Conservation (phyloP, 2,329 filamentous ascomycete species). For the Aureobasidium sp. region DNA sequence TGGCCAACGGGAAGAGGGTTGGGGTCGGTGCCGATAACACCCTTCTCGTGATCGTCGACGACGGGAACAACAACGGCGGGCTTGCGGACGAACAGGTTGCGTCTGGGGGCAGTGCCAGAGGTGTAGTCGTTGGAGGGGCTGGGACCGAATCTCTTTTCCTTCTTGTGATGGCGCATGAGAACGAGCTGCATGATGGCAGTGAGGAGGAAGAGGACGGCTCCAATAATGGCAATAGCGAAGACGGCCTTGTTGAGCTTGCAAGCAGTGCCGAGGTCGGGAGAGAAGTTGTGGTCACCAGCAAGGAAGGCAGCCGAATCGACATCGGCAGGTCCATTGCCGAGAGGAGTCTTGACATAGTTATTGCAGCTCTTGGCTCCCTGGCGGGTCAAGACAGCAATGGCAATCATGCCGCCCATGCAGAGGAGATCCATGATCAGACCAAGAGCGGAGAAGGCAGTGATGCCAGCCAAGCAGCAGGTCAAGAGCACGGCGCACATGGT, state of each 20-base stretch:
- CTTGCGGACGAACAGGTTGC: conserved; percentile 34
- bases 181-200: conserved; percentile 61
- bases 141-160: conserved; percentile 63
- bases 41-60: conserved; percentile 37
- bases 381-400: conserved; percentile 67
- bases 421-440: conserved; percentile 67
- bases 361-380: conserved; percentile 59
- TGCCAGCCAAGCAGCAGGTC: conserved; percentile 70
- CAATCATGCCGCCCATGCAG: conserved; percentile 71
- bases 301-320: conserved; percentile 29
- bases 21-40: conserved; percentile 22
- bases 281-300: conserved; percentile 33
- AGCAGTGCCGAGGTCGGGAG: conserved; percentile 45
- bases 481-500: conserved; percentile 61
- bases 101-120: conserved; percentile 43
- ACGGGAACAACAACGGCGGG: conserved; percentile 18
- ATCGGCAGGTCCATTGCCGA: conserved; percentile 53
- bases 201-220: conserved; percentile 65
- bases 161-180: conserved; percentile 62
- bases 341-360: conserved; percentile 54
- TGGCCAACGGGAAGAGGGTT: conserved; percentile 22
- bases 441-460: conserved; percentile 61
- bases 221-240: conserved; percentile 70
- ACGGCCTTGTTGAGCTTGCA: conserved; percentile 69
- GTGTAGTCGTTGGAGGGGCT: conserved; percentile 61